Conservation (phyloP, 78 protist genomes). For the Polysphondylium violaceum region DNA sequence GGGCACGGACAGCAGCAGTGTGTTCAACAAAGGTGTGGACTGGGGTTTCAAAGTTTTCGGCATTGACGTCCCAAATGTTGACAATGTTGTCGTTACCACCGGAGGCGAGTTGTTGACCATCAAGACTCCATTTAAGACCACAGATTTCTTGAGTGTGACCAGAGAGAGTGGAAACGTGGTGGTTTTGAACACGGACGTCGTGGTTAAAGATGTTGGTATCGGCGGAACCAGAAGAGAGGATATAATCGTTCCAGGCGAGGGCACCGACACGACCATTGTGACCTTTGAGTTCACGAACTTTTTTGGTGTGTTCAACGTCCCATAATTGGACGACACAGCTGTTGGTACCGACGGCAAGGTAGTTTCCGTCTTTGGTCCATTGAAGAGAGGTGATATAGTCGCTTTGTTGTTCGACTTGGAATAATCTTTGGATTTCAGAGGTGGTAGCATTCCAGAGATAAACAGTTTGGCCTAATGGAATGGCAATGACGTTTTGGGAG, state of each 20-base stretch:
- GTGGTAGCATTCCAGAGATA: constrained; percentile 98
- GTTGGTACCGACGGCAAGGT: constrained; percentile 97
- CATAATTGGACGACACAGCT: constrained; percentile 92
- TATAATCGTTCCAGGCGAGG: constrained; percentile 97
- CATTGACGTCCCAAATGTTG: constrained; percentile 93
- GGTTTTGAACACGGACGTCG: constrained; percentile 96
- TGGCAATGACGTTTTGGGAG: constrained; percentile 92
- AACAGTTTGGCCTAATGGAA: constrained; percentile 96
- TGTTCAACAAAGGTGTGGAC: constrained; percentile 82
- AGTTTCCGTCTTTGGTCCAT: constrained; percentile 88
- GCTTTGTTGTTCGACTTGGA: constrained; percentile 64
- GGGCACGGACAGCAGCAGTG: constrained; percentile 97
- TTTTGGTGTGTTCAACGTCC: constrained; percentile 88
- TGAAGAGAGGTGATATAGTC: constrained; percentile 93
- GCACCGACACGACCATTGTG: constrained; percentile 97
- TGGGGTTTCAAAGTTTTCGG: constrained; percentile 73
- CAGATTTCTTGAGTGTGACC: constrained; percentile 93
- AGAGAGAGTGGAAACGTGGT: constrained; percentile 68
- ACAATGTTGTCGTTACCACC: constrained; percentile 99
- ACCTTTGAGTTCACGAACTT: constrained; percentile 94
- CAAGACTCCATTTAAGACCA: constrained; percentile 98
- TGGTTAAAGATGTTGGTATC: constrained; percentile 91
- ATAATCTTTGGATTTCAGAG: constrained; percentile 89
- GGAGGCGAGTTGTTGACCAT: constrained; percentile 97
- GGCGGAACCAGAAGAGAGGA: constrained; percentile 95